A percentile compares a stretch with the other conserved stretches of the same genome.
Conservation (phyloP, 768 basidiomycete genomes). For the Leccinum boreale region DNA sequence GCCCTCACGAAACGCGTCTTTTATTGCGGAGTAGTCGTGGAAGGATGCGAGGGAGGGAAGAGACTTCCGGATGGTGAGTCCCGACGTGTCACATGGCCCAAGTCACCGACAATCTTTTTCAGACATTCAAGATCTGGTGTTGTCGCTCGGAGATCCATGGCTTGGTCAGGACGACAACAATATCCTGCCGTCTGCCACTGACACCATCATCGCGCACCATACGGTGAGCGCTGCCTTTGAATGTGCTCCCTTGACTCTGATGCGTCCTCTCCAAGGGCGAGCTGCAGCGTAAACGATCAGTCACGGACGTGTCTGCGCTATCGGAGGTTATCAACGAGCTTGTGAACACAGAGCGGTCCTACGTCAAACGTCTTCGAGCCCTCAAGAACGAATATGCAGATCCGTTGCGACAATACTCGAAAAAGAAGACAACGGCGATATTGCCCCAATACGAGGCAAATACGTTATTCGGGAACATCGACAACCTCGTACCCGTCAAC, state of each 20-base stretch:
- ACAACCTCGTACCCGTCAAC: constrained; percentile 85
- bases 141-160: constrained; percentile 71
- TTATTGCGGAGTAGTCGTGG: constrained; percentile 87
- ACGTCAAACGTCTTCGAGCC: constrained; percentile 76
- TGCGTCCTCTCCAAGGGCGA: constrained; percentile 17
- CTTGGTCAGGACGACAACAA: constrained; percentile 47
- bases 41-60: constrained; percentile 70
- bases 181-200: constrained; percentile 42
- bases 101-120: constrained; percentile 13
- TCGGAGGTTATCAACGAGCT: constrained; percentile 81
- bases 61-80: constrained; percentile 63
- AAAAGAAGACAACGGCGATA: constrained; percentile 81
- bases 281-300: constrained; percentile 48
- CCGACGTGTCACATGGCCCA: not conserved
- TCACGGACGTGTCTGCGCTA: constrained; percentile 64
- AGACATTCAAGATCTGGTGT: constrained; percentile 79
- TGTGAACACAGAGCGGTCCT: constrained; percentile 84
- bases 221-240: constrained; percentile 38
- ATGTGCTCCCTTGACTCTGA: constrained; percentile 9
- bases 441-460: constrained; percentile 90
- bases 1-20: constrained; percentile 76
- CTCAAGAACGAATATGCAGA: constrained; percentile 90
- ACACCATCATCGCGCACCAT: constrained; percentile 36
- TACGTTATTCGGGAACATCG: constrained; percentile 91
- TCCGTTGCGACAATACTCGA: constrained; percentile 83